Conservation (phyloP, 306 rosid genomes). For the Medicago ruthenica region DNA sequence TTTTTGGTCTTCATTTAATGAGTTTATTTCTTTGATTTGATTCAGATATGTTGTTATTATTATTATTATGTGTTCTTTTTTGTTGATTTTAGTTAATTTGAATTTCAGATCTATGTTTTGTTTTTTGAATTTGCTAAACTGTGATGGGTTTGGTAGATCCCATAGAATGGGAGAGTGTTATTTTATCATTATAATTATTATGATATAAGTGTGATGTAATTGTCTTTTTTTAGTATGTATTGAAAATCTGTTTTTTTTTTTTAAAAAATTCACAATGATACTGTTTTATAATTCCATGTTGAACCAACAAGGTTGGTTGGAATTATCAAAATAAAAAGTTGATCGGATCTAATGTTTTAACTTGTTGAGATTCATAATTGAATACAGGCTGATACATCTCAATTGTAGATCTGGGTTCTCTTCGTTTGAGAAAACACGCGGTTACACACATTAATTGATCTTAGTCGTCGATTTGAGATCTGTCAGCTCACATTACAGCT, state of each 20-base stretch:
- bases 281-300: not conserved
- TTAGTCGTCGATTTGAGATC: not conserved
- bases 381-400: not conserved
- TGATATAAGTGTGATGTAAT: not conserved
- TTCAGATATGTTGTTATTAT: not conserved
- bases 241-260: too few species aligned
- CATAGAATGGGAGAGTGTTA: not conserved
- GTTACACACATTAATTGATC: too few species aligned
- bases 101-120: not conserved
- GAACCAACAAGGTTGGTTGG: not conserved
- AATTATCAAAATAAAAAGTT: not conserved
- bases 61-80: not conserved
- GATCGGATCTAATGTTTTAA: not conserved
- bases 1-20: constrained; percentile 31
- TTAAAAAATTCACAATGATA: too few species aligned
- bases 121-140: not conserved
- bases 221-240: not conserved
- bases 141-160: not conserved
- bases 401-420: not conserved
- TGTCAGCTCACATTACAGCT: not conserved
- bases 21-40: not conserved
- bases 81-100: not conserved
- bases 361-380: not conserved
- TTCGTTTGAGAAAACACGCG: too few species aligned
- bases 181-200: not conserved